These are phyloP conservation scores for Mycena venus DNA, from an alignment of 768 basidiomycete genomes.

Conservation along the genomic window DNA sequence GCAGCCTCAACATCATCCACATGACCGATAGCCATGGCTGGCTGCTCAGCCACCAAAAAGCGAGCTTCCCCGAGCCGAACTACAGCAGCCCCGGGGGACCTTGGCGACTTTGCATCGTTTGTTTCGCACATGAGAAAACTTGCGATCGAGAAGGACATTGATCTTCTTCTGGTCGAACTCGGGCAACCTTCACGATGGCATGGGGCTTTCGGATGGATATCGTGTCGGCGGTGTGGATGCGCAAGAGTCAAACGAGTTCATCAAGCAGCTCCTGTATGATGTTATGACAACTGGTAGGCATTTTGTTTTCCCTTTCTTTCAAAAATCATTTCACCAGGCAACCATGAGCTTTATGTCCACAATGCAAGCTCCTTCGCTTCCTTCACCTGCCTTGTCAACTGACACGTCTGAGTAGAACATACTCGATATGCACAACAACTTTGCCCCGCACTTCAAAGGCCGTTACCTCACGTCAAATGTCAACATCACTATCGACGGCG, in stretches of 20 bases:
- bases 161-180: constrained; percentile 87
- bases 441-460: constrained; percentile 24
- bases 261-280: constrained; percentile 79
- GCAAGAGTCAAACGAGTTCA: constrained; percentile 51
- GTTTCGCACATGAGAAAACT: constrained; percentile 84
- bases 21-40: constrained; percentile 82
- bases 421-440: constrained; percentile 22
- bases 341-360: constrained; percentile 59
- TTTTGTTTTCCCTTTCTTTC: neutral
- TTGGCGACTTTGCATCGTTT: constrained; percentile 89
- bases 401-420: constrained; percentile 10
- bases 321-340: constrained; percentile 52
- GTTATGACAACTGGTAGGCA: constrained; percentile 74
- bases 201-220: constrained; percentile 83
- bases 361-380: constrained; percentile 7
- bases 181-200: constrained; percentile 84
- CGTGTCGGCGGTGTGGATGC: constrained; percentile 79
- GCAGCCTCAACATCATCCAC: constrained; percentile 77
- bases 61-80: constrained; percentile 79
- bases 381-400: neutral
- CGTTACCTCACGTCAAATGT: constrained; percentile 79
- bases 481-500: constrained; percentile 79
- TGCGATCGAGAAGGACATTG: constrained; percentile 80
- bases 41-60: constrained; percentile 88
- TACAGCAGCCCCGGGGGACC: constrained; percentile 79